Conservation (phyloP, 2,329 filamentous ascomycete genomes). For the Pseudogymnoascus sp. region DNA sequence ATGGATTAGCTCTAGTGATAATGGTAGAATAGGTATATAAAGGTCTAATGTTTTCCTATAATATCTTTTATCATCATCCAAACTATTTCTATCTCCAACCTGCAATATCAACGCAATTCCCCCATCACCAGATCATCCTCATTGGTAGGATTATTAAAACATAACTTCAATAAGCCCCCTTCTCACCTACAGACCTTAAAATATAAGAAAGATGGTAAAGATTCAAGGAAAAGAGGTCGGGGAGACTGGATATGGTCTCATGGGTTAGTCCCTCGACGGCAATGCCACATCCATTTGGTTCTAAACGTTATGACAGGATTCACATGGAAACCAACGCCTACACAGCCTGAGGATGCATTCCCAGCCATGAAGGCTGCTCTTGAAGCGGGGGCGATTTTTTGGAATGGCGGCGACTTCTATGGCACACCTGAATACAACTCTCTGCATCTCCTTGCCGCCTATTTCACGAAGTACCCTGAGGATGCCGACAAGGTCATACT, state of each 20-base stretch:
- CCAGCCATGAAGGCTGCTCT: slow-evolving; percentile 47
- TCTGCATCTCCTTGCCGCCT: slow-evolving; percentile 49
- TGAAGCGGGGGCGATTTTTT: slow-evolving; percentile 37
- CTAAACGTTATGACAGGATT: slow-evolving; percentile 15
- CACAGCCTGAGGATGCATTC: slow-evolving; percentile 38
- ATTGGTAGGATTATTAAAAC: neutral
- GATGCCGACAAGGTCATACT: slow-evolving; percentile 55
- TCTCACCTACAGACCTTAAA: neutral
- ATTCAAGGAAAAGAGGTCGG: slow-evolving; percentile 24
- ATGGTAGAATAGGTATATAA: neutral
- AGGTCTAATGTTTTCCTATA: neutral
- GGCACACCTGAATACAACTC: slow-evolving; percentile 51
- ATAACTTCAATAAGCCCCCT: neutral
- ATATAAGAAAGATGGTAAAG: neutral
- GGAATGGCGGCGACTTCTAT: slow-evolving; percentile 60
- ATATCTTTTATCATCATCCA: neutral
- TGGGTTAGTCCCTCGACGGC: slow-evolving; percentile 10
- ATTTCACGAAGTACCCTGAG: slow-evolving; percentile 55
- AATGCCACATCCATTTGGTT: neutral
- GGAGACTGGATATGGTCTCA: slow-evolving; percentile 24
- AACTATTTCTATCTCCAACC: too few species aligned
- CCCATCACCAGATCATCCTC: too few species aligned
- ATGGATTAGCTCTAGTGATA: neutral
- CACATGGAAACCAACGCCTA: slow-evolving; percentile 18
- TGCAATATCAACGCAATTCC: neutral